Evolutionary conservation across 2,329 filamentous ascomycete genomes (phyloP).

Genomic region (Talaromyces marneffei): DNA sequence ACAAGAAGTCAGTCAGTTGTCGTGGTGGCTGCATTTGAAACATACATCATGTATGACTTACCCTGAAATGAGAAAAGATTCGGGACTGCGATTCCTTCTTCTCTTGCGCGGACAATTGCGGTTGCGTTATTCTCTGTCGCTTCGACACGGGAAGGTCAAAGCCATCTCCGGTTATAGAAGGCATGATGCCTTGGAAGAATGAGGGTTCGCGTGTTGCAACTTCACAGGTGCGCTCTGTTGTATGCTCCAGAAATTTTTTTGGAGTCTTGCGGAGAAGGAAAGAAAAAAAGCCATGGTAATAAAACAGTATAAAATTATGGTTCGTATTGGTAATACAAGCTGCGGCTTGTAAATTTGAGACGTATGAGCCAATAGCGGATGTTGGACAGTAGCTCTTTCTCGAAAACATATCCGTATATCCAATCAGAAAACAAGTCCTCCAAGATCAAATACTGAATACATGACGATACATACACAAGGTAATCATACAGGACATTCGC

Average conservation of each 20-base stretch:
- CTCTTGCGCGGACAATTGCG: background rate
- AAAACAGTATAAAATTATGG: background rate
- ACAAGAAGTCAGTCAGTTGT: background rate
- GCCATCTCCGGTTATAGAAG: slow-evolving; percentile 45
- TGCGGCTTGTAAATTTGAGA: background rate
- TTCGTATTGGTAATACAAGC: background rate
- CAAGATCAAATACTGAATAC: background rate
- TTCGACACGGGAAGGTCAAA: slow-evolving; percentile 63
- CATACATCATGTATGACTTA: slow-evolving; percentile 43
- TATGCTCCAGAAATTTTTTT: background rate
- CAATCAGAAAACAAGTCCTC: background rate
- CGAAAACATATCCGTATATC: background rate
- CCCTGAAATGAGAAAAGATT: slow-evolving; percentile 90
- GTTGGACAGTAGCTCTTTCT: background rate
- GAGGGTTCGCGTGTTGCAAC: background rate
- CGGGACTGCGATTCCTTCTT: slow-evolving; percentile 55
- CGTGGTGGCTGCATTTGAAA: background rate
- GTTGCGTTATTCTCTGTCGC: slow-evolving; percentile 44
- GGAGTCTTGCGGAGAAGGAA: background rate
- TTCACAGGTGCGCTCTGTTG: background rate
- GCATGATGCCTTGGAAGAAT: slow-evolving; percentile 34
- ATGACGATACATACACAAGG: background rate
- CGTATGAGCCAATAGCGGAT: background rate
- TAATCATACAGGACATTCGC: background rate
- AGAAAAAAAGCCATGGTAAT: slow-evolving; percentile 3